These are phyloP conservation scores for Parascedosporium putredinis DNA, from an alignment of 2,329 filamentous ascomycete species.

Conservation along the genomic window DNA sequence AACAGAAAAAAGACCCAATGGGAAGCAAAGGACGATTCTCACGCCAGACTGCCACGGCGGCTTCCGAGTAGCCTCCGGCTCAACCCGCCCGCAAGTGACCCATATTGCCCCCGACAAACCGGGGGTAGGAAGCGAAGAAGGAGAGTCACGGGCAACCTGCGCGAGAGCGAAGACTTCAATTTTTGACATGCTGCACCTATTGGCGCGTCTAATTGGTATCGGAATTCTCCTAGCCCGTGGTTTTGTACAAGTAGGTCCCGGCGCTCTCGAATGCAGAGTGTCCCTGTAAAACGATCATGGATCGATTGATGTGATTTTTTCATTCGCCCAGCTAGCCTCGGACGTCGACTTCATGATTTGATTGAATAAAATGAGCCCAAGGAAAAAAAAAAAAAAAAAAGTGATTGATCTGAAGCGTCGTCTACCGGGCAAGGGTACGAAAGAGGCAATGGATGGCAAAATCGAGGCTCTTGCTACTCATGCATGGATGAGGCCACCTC, in stretches of 20 bases:
- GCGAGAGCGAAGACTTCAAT: too few relatives aligned
- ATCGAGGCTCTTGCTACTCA: neutral
- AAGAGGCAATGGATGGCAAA: neutral
- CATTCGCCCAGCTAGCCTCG: neutral
- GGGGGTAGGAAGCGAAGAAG: neutral
- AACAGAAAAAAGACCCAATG: neutral
- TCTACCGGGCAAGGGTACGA: neutral
- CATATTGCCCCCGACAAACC: neutral
- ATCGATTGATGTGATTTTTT: neutral
- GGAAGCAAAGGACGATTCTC: neutral
- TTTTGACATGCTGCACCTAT: neutral
- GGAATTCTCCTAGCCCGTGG: too few relatives aligned
- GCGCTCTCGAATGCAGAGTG: too few relatives aligned
- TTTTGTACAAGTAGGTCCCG: too few relatives aligned
- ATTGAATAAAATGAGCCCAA: too few relatives aligned
- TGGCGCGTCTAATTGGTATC: neutral
- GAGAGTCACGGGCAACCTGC: too few relatives aligned
- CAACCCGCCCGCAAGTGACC: neutral
- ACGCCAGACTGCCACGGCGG: neutral
- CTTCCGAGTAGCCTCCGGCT: neutral
- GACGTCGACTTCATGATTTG: too few relatives aligned
- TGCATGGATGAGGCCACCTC: neutral
- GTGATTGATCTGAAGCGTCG: too few relatives aligned
- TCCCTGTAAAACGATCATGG: neutral
- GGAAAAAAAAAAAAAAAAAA: too few relatives aligned